Percentiles rank a stretch among this genome's conserved stretches.
Conservation (phyloP, 2,329 filamentous ascomycete species). For the Thermothelomyces thermophilus region DNA sequence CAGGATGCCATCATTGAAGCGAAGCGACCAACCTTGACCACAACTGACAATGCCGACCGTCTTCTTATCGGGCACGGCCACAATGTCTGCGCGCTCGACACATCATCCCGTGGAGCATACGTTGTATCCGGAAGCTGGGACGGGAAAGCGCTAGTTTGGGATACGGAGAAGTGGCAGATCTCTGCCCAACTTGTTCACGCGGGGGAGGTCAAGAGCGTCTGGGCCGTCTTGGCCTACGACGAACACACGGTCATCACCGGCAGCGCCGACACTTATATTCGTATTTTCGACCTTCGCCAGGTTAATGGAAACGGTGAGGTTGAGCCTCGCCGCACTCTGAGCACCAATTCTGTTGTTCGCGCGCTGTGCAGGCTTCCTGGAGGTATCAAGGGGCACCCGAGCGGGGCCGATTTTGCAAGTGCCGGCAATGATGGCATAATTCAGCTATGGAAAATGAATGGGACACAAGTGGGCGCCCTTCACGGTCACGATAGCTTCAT, state of each 20-base stretch:
- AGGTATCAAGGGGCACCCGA: conserved; percentile 53
- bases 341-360: conserved; percentile 76
- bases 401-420: conserved; percentile 86
- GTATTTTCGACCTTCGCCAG: conserved; percentile 65
- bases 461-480: conserved; percentile 68
- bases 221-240: conserved; percentile 84
- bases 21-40: conserved; percentile 59
- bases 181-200: conserved; percentile 68
- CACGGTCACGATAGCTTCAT: conserved; percentile 92
- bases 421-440: conserved; percentile 90
- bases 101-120: conserved; percentile 62
- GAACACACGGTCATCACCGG: conserved; percentile 78
- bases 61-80: conserved; percentile 78
- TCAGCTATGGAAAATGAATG: conserved; percentile 77
- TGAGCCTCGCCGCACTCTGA: conserved; percentile 47
- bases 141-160: conserved; percentile 79
- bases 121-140: conserved; percentile 95
- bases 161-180: conserved; percentile 75
- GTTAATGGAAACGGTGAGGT: conserved; percentile 49
- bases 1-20: conserved; percentile 92
- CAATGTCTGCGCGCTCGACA: conserved; percentile 84
- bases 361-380: conserved; percentile 77
- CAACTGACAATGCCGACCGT: conserved; percentile 73
- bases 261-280: conserved; percentile 83
- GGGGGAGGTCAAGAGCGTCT: conserved; percentile 59